A percentile compares a stretch with the other conserved stretches of the same genome.
Evolutionary conservation across 495 filamentous ascomycete species (phyloP).

Genomic region (Penicillium lividum): DNA sequence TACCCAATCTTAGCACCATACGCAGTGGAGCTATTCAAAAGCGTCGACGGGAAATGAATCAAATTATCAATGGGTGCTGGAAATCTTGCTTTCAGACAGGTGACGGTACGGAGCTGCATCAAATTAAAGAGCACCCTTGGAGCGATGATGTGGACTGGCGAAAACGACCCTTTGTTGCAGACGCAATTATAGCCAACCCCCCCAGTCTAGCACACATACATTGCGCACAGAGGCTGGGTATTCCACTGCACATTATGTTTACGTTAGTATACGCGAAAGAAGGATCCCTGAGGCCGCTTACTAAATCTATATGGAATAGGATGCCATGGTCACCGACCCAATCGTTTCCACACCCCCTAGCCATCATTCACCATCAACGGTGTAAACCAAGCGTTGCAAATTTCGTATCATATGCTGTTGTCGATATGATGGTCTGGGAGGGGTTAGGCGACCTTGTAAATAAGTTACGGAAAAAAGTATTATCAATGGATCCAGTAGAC

Average conservation of each 20-base stretch:
- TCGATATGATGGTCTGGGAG: constrained; percentile 85
- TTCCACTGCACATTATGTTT: constrained; percentile 83
- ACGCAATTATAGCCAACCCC: constrained; percentile 84
- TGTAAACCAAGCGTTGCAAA: constrained; percentile 62
- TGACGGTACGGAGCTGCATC: constrained; percentile 51
- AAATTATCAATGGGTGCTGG: constrained; percentile 78
- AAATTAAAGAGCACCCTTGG: constrained; percentile 47
- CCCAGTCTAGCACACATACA: constrained; percentile 82
- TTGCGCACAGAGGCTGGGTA: constrained; percentile 74
- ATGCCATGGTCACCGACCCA: constrained; percentile 66
- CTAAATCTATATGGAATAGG: constrained; percentile 22
- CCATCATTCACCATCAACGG: constrained; percentile 54
- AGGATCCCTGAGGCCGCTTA: background rate
- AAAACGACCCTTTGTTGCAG: constrained; percentile 68
- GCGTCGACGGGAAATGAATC: constrained; percentile 64
- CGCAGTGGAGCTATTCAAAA: constrained; percentile 68
- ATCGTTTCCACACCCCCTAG: constrained; percentile 56
- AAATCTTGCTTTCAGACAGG: constrained; percentile 67
- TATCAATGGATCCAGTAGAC: constrained; percentile 67
- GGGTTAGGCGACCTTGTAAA: constrained; percentile 78
- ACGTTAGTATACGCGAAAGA: constrained; percentile 48
- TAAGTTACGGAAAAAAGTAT: constrained; percentile 63
- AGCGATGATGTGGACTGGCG: constrained; percentile 33
- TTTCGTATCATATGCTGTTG: constrained; percentile 71
- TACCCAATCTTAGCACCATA: constrained; percentile 66